These are phyloP conservation scores for Gilbertella persicaria DNA, from an alignment of 371 early-diverging fungal genomes.

Conservation along the genomic window DNA sequence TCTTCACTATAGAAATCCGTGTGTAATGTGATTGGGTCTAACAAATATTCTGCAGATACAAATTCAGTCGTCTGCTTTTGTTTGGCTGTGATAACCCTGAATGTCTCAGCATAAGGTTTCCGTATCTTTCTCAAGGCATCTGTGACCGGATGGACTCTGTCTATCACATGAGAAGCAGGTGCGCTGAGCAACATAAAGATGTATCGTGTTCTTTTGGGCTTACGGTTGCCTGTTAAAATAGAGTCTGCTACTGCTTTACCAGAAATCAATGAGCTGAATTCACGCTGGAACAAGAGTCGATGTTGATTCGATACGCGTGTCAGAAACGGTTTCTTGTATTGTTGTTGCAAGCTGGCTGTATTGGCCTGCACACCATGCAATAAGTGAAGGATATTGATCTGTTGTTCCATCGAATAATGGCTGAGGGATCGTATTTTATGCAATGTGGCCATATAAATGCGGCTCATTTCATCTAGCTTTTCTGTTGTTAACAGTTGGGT, in stretches of 20 bases:
- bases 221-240: conserved; percentile 6
- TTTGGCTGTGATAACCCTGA: conserved; percentile 12
- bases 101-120: conserved; percentile 22
- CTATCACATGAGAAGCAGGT: conserved; percentile 14
- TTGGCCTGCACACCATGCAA: neutral
- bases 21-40: neutral
- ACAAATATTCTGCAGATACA: conserved; percentile 10
- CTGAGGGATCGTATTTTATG: conserved; percentile 3
- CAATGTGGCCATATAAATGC: conserved; percentile 12
- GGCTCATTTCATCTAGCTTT: conserved; percentile 2
- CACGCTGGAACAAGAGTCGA: neutral
- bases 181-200: conserved; percentile 31
- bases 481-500: neutral
- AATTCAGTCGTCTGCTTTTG: neutral
- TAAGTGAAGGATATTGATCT: conserved; percentile 6
- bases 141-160: conserved; percentile 25
- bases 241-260: neutral
- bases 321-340: neutral
- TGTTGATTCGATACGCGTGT: neutral
- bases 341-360: neutral
- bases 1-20: no score
- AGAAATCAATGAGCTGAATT: conserved; percentile 8
- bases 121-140: conserved; percentile 18
- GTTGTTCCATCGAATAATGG: conserved; percentile 18
- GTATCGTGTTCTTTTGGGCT: conserved; percentile 19